Conservation (phyloP, 495 filamentous ascomycete species). For the Aspergillus wentii region DNA sequence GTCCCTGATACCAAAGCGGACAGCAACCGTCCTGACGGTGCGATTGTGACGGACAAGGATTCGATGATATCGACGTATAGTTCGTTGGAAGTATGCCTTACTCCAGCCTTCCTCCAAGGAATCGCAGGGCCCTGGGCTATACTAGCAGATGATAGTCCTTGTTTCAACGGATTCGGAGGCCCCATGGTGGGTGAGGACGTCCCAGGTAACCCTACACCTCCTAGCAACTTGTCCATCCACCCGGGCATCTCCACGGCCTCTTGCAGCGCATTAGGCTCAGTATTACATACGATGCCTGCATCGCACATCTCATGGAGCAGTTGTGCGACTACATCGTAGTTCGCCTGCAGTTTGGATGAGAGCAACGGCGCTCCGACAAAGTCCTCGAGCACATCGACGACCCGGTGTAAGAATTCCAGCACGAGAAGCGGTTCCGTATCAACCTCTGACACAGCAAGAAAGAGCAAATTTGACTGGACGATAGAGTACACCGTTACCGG, state of each 20-base stretch:
- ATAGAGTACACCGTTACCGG: slow-evolving; percentile 89
- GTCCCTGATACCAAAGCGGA: slow-evolving; percentile 86
- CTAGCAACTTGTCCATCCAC: slow-evolving; percentile 85
- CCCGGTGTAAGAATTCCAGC: slow-evolving; percentile 90
- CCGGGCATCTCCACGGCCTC: slow-evolving; percentile 89
- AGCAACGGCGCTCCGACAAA: slow-evolving; percentile 88
- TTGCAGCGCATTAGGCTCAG: slow-evolving; percentile 87
- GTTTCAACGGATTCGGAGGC: slow-evolving; percentile 39
- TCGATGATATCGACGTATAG: slow-evolving; percentile 96
- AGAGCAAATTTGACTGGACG: slow-evolving; percentile 78
- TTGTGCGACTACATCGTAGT: slow-evolving; percentile 93
- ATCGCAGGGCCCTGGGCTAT: slow-evolving; percentile 50
- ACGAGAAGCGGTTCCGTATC: slow-evolving; percentile 93
- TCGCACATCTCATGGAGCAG: slow-evolving; percentile 95
- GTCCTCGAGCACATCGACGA: slow-evolving; percentile 91
- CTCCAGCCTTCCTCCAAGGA: slow-evolving; percentile 87
- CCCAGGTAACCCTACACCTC: slow-evolving; percentile 72
- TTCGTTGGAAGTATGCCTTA: slow-evolving; percentile 94
- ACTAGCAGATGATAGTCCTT: slow-evolving; percentile 36
- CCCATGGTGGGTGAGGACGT: slow-evolving; percentile 41
- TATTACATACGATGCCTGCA: slow-evolving; percentile 82
- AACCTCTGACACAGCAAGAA: slow-evolving; percentile 74
- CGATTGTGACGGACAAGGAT: slow-evolving; percentile 77
- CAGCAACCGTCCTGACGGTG: slow-evolving; percentile 82
- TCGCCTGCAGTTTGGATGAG: slow-evolving; percentile 75